Base-by-base conservation (phyloP, 2,329 filamentous ascomycete genomes). In the Gliomastix tumulicola region DNA sequence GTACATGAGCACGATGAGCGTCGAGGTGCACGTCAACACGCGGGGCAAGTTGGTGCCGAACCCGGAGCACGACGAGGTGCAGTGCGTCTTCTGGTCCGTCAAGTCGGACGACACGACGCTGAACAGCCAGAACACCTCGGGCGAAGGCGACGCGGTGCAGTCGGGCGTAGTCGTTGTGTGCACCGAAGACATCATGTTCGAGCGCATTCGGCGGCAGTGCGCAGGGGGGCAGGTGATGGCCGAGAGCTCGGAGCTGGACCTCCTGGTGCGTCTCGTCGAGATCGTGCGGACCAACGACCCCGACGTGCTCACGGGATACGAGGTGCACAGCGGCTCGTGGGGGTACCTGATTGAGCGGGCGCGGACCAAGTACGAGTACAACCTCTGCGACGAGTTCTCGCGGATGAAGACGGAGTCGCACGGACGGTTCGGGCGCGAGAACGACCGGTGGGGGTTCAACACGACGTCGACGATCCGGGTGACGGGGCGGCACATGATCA, bases 1-100 rank as follows among this genome's bases (percentile, higher is more conserved):
- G 48, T 94, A 95, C 56, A 97, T 98, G 92, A 95, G 86, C 47
- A 88, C 84, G 15, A 89, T 98, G 86, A 94, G 88, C 46, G 61
- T 98, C 7, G 92, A 98, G 55, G 65, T 97, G 5, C 90, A 98
- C 54, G 82, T 94, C 43, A 95, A 94, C 48, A 92, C 84, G 5
- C 75, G 90, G 38, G 87, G 79, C 7, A 79, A 77, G 34, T 69
- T 96, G 8, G 75, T 88, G 3, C 88, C 92, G 2, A 88, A 98
- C 51, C 92, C 92, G 0, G 87, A 90, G 47, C 75, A 94, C 47
- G 92, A 98, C 55, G 85, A 90, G 48, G 76, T 98, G 4, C 76
- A 84, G 43, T 88, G 84, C 51, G 74, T 97, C 6, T 94, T 97
- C 53, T 98, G 90, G 89, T 84, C 82, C 49, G 65, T 94, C 35